Percentiles rank a stretch among this genome's conserved stretches.
phyloP scores from a whole-genome alignment of 2,329 filamentous ascomycete species.

The Colletotrichum costaricense region DNA sequence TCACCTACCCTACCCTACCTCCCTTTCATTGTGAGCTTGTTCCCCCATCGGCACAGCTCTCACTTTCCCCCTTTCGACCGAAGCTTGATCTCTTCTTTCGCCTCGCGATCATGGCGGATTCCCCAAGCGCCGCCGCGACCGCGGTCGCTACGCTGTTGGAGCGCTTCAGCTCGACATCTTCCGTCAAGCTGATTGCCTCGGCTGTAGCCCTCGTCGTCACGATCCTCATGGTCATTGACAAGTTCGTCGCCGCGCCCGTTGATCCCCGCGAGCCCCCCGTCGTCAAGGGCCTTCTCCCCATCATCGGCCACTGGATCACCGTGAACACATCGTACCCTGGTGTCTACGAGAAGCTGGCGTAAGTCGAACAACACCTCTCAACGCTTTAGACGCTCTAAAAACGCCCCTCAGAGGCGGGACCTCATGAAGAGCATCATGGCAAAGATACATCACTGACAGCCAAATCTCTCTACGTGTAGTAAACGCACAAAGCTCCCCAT shows the following conservation, averaged over 20 bases:
- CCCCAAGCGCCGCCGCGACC: neutral
- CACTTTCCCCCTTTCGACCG: neutral
- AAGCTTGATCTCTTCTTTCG: neutral
- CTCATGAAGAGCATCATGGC: too few species aligned
- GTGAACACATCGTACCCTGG: conserved; percentile 49
- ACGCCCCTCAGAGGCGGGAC: too few species aligned
- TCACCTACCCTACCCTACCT: neutral
- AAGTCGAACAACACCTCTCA: conserved; percentile 13
- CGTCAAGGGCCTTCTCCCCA: conserved; percentile 52
- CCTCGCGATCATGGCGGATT: neutral
- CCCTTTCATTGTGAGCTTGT: neutral
- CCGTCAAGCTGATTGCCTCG: neutral
- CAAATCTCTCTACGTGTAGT: conserved; percentile 13
- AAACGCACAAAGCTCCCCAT: conserved; percentile 46
- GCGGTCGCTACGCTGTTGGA: neutral
- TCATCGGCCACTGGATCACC: conserved; percentile 59
- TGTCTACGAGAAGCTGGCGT: conserved; percentile 54
- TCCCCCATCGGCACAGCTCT: neutral
- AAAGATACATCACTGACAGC: conserved; percentile 7
- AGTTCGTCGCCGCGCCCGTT: conserved; percentile 26
- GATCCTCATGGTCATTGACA: conserved; percentile 12
- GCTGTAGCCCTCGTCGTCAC: neutral
- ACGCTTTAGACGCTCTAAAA: neutral
- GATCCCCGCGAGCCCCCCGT: conserved; percentile 55
- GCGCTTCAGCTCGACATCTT: conserved; percentile 3